Base-by-base conservation (phyloP, 352 stramenopile species). In the Phytophthora citricola region DNA sequence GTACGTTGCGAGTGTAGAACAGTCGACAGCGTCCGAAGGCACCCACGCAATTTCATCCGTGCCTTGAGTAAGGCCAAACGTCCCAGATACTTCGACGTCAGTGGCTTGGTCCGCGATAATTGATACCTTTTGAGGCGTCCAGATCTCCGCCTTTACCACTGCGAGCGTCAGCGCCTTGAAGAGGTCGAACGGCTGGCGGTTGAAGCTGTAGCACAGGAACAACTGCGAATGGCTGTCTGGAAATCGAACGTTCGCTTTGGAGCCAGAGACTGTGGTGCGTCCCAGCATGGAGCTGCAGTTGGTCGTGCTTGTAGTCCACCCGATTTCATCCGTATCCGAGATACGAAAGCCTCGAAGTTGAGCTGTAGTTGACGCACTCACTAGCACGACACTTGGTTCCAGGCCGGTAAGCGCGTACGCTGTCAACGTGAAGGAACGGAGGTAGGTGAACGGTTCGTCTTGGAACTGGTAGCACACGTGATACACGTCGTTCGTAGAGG, bases 401-500 rank as follows among this genome's bases (percentile, higher is more conserved):
- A 92, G 61, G n/a, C 54, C 49, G 0, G 67, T 46, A 9, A 92
- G 68, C 0, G 81, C 81, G 29, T 82, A 90, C 1, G 78, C 87
- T 2, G 44, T 73, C 4, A 92, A 43, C 4, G 72, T 75, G 6
- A 87, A 62, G 1, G 58, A 72, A 8, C 68, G 64, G 12, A 90
- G 58, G 36, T 83, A 86, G 8, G 81, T 73, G 52, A 75, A 90
- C 3, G 81, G 79, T 3, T 92, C 83, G 36, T 87, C 74, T 51
- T 89, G 79, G 24, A 92, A 92, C n/a, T 78, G 66, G 48, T 92
- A 92, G 61, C 83, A 92, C 31, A 90, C n/a, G 15, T 83, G 78
- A 56, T 90, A 92, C 5, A 81, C 45, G 36, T 90, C 81, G 8
- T 55, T 74, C 0, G 62, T 66, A 0, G 79, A 73, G 2, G 58